phyloP scores from a whole-genome alignment of 805 yeast genomes.

The Candida oleophila region DNA sequence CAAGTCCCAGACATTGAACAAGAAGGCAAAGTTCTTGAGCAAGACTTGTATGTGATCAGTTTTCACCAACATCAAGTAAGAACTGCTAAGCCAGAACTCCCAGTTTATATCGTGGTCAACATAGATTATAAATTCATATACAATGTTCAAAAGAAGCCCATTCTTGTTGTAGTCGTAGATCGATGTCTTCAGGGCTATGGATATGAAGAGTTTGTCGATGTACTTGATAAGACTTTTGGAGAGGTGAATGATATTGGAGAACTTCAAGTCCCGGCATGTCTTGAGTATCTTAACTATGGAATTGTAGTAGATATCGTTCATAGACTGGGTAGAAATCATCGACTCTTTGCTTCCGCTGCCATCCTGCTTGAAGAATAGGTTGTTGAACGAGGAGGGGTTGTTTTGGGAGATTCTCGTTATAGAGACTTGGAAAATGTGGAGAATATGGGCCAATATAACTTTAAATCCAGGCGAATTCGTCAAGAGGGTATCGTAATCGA shows the following conservation, averaged over 20 bases:
- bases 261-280: constrained; percentile 35
- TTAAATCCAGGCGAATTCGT: constrained; percentile 15
- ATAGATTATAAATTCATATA: constrained; percentile 38
- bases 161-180: constrained; percentile 38
- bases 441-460: constrained; percentile 25
- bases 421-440: constrained; percentile 40
- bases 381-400: constrained; percentile 2
- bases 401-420: constrained; percentile 22
- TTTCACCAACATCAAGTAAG: constrained; percentile 52
- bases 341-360: background rate
- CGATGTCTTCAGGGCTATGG: constrained; percentile 33
- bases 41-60: constrained; percentile 64
- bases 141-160: constrained; percentile 40
- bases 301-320: constrained; percentile 32
- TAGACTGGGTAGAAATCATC: constrained; percentile 3
- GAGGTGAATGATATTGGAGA: constrained; percentile 9
- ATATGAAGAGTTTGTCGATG: constrained; percentile 34
- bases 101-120: constrained; percentile 52
- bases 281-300: constrained; percentile 40
- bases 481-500: background rate
- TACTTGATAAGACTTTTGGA: constrained; percentile 13
- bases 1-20: constrained; percentile 74
- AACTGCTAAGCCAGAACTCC: constrained; percentile 72
- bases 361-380: background rate
- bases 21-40: constrained; percentile 59